A percentile compares a stretch with the other conserved stretches of the same genome.
phyloP scores from a whole-genome alignment of 169 alveolate species.

The Eimeria sp. region DNA sequence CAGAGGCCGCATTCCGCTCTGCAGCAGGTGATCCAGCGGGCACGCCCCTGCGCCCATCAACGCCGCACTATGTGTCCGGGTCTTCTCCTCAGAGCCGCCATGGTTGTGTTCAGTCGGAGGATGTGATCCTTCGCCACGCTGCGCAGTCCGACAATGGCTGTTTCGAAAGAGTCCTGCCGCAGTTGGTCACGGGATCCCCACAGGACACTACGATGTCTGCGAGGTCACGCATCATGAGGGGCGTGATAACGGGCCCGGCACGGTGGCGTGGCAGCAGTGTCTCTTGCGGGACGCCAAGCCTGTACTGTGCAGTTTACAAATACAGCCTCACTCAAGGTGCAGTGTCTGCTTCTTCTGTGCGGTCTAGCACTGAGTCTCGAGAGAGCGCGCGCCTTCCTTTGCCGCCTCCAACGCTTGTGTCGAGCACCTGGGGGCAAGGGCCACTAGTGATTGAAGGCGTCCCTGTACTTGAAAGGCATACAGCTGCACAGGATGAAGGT shows the following conservation, averaged over 20 bases:
- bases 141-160: background rate
- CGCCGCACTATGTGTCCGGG: slow-evolving; percentile 8
- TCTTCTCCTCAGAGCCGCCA: background rate
- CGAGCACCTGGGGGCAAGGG: slow-evolving; percentile 72
- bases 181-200: background rate
- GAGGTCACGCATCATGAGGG: slow-evolving; percentile 38
- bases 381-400: background rate
- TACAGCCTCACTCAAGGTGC: slow-evolving; percentile 9
- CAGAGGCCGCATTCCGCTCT: slow-evolving; percentile 51
- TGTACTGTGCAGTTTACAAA: slow-evolving; percentile 61
- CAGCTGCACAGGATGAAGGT: background rate
- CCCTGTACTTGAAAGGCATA: slow-evolving; percentile 30
- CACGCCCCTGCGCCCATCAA: slow-evolving; percentile 50
- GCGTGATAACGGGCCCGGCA: slow-evolving; percentile 59
- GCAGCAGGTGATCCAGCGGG: slow-evolving; percentile 17
- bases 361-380: background rate
- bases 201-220: background rate
- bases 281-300: slow-evolving; percentile 37
- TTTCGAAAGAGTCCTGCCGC: background rate
- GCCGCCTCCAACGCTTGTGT: slow-evolving; percentile 62
- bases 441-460: slow-evolving; percentile 69
- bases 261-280: slow-evolving; percentile 49
- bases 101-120: slow-evolving; percentile 6
- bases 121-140: background rate
- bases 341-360: background rate